phyloP scores from a whole-genome alignment of 2,329 filamentous ascomycete genomes.

The Ophiognomonia clavigignenti-juglandacearum region DNA sequence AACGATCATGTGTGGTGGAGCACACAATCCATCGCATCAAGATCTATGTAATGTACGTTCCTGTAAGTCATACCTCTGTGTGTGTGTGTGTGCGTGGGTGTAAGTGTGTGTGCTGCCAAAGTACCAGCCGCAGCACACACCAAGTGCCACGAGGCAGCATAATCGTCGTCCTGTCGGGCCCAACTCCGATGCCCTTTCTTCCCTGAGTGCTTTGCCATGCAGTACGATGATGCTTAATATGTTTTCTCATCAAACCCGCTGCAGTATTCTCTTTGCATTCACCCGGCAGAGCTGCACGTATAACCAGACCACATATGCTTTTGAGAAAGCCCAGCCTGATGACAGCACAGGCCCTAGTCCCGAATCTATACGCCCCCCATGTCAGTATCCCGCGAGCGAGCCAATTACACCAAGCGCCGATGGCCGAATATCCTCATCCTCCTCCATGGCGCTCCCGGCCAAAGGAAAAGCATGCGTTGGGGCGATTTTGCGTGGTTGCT shows the following conservation, averaged over 20 bases:
- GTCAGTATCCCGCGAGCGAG: too few relatives aligned
- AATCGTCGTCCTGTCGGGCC: background rate
- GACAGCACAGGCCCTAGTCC: too few relatives aligned
- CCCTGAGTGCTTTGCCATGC: background rate
- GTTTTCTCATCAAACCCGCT: too few relatives aligned
- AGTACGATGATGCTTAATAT: too few relatives aligned
- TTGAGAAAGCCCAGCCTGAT: too few relatives aligned
- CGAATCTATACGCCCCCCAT: too few relatives aligned
- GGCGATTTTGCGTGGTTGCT: background rate
- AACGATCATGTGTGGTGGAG: slow-evolving; percentile 11
- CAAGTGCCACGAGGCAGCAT: slow-evolving; percentile 1
- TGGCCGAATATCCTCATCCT: background rate
- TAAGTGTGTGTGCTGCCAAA: background rate
- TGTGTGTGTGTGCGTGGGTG: too few relatives aligned
- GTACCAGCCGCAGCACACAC: slow-evolving; percentile 2
- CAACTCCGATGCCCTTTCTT: background rate
- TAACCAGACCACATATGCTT: too few relatives aligned
- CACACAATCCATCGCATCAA: slow-evolving; percentile 1
- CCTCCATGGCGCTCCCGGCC: background rate
- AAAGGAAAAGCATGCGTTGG: background rate
- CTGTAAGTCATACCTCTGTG: slow-evolving; percentile 4
- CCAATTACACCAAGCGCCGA: background rate
- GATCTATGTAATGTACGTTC: slow-evolving; percentile 6
- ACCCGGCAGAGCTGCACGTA: too few relatives aligned
- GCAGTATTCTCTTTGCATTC: too few relatives aligned